Evolutionary conservation across 2,329 filamentous ascomycete species (phyloP).

Genomic region (Colletotrichum sp.): DNA sequence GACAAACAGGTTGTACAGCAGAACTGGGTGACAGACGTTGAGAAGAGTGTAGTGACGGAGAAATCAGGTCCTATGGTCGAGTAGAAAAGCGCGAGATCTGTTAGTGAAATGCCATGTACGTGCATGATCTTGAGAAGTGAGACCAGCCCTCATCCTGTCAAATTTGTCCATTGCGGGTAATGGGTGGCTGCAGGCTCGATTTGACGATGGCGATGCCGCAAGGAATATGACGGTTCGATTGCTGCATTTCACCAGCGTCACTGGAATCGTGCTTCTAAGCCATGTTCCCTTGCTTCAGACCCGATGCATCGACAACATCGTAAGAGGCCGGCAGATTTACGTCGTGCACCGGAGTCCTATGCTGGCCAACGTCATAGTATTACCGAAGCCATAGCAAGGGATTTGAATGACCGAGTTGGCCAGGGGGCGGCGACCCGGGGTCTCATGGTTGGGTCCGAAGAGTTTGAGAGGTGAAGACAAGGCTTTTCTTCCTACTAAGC

Average conservation of each 20-base stretch:
- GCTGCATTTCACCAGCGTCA: not conserved
- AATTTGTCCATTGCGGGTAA: not conserved
- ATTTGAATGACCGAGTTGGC: not conserved
- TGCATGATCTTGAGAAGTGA: slow-evolving; percentile 20
- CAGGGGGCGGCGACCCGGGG: not conserved
- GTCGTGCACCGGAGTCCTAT: not conserved
- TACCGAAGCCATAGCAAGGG: not conserved
- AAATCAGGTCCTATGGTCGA: not conserved
- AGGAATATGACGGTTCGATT: not conserved
- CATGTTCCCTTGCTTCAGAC: not conserved
- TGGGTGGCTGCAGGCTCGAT: not conserved
- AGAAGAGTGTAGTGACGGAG: not conserved
- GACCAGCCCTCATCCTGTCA: not conserved
- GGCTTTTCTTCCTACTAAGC: not conserved
- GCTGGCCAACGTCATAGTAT: not conserved
- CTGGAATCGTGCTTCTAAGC: not conserved
- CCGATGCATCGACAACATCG: not conserved
- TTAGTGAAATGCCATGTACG: not conserved
- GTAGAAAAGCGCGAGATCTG: slow-evolving; percentile 10
- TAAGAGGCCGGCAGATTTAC: not conserved
- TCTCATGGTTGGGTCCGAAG: not conserved
- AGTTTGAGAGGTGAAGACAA: not conserved
- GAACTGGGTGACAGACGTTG: not conserved
- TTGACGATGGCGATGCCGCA: not conserved
- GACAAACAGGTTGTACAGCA: not conserved